Base-by-base conservation (phyloP, 192 early-diverging fungal genomes). In the Linnemannia exigua region DNA sequence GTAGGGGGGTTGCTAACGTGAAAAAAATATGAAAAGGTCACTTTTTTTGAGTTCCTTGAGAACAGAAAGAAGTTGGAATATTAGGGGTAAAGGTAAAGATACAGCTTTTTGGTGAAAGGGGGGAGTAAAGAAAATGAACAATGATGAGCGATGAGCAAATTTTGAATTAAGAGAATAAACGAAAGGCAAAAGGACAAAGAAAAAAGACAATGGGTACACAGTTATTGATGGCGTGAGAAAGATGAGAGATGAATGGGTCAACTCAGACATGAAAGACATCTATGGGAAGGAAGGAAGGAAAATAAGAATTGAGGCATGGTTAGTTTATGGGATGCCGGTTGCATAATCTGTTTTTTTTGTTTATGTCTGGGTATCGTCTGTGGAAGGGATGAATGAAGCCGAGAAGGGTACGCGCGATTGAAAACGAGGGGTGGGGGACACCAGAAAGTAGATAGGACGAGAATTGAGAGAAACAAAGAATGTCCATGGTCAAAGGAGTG, bases 11-110 rank as follows among this genome's bases (percentile, higher is more conserved):
- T 54, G 52, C 52, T 54, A 54, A 54, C 52, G 52, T 54, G 52
- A 54, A 54, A 54, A 54, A 51, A 54, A 54, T 0, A n/a, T 20
- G 25, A 68, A 20, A 68, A n/a, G n/a, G n/a, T n/a, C 67, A 68
- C 19, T 12, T 68, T 68, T 67, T 68, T 70, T 70, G 35, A 44
- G 67, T n/a, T n/a, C n/a, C n/a, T n/a, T n/a, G n/a, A n/a, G n/a
- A 63, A 67, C 14, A 67, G 63, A 67, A 69, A 16, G 31, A 16
- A 15, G n/a, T 70, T 31, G 69, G 38, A 19, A 25, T 72, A 72
- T 72, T 72, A 72, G 38, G 69, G 44, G 33, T 5, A 61, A 19
- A 44, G n/a, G 52, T 54, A 54, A 54, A 54, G 52, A 54, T 54
- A 54, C 52, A 54, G 52, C 52, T 54, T 54, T 54, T 54, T 54